Evolutionary conservation across 805 yeast genomes (phyloP), one percentile per base, ranked within the genome.

Genomic region (Lachancea nothofagi): DNA sequence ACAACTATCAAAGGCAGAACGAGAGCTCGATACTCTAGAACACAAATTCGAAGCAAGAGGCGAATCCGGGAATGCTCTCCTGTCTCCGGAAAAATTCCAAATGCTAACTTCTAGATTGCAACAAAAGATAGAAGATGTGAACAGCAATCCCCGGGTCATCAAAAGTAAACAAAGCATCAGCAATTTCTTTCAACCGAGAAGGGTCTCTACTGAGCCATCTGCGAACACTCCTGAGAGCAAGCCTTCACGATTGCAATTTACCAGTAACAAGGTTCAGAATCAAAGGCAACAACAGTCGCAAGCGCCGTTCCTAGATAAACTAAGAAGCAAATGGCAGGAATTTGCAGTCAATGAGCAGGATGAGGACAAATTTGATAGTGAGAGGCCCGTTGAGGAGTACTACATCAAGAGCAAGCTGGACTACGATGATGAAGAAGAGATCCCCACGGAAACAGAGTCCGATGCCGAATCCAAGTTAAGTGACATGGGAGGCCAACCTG

Each of bases 21-120:
- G 41, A 5, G 47, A 64, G 23, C 61, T 64, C 43, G 51, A 54
- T 20, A 66, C 66, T 46, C 54, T 77, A n/a, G 51, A 61, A 12
- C 56, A 55, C 26, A 55, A 36, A 31, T 36, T 36, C 21, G 15
- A 18, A 12, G 36, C 23, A 6, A 12, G 27, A 3, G 15, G 37
- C 10, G 17, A 30, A 25, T 22, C 26, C 9, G 33, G 29, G 3
- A 32, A 18, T 12, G 5, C 33, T 4, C 10, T 13, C 4, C 21
- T 6, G 10, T 21, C 30, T 12, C 38, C 30, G 5, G 44, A 36
- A 13, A 36, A 29, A 15, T 21, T 41, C 10, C 41, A 41, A 8
- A 33, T 24, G 18, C 15, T 41, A 7, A 20, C 44, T 10, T 40
- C 36, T 20, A 44, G 39, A 7, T 33, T 51, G 3, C 56, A 53